Evolutionary conservation across 2,329 filamentous ascomycete species (phyloP).

Genomic region (Aspergillus niger): DNA sequence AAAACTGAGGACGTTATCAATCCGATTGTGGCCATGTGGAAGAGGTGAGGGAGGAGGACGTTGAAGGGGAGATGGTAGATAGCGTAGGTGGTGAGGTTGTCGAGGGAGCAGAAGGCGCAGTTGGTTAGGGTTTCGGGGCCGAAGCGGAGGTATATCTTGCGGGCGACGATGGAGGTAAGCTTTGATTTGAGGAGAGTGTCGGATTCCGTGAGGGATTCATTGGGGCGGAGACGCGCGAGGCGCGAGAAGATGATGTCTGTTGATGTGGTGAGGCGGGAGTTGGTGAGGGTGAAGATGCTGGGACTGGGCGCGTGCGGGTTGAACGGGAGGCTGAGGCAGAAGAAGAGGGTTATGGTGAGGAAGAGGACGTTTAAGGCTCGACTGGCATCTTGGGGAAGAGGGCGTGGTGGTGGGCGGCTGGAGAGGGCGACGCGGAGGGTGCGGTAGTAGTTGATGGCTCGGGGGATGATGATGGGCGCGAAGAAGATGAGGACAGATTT

Average conservation of each 20-base stretch:
- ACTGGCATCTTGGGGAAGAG: conserved; percentile 36
- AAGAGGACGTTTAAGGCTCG: conserved; percentile 54
- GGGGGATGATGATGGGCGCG: conserved; percentile 45
- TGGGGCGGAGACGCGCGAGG: conserved; percentile 52
- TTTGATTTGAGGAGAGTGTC: conserved; percentile 69
- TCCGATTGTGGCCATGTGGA: conserved; percentile 73
- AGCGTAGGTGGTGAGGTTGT: conserved; percentile 70
- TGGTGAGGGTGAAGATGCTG: conserved; percentile 77
- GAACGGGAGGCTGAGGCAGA: conserved; percentile 69
- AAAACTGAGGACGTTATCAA: conserved; percentile 70
- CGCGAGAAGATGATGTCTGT: conserved; percentile 81
- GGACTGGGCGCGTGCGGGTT: conserved; percentile 52
- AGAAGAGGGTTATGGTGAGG: conserved; percentile 53
- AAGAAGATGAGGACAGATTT: conserved; percentile 48
- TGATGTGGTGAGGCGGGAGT: conserved; percentile 82
- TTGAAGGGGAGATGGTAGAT: conserved; percentile 73
- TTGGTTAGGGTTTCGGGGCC: conserved; percentile 72
- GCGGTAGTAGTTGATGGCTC: conserved; percentile 41
- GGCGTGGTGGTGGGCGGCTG: conserved; percentile 41
- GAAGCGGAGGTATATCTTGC: conserved; percentile 79
- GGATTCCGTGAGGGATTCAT: conserved; percentile 44
- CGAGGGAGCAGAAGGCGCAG: conserved; percentile 81
- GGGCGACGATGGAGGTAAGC: conserved; percentile 70
- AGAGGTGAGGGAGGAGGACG: conserved; percentile 73
- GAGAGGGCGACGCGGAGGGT: conserved; percentile 35